phyloP scores from a whole-genome alignment of 1,139 yeast genomes.

The Kurtzmaniella natalensis region DNA sequence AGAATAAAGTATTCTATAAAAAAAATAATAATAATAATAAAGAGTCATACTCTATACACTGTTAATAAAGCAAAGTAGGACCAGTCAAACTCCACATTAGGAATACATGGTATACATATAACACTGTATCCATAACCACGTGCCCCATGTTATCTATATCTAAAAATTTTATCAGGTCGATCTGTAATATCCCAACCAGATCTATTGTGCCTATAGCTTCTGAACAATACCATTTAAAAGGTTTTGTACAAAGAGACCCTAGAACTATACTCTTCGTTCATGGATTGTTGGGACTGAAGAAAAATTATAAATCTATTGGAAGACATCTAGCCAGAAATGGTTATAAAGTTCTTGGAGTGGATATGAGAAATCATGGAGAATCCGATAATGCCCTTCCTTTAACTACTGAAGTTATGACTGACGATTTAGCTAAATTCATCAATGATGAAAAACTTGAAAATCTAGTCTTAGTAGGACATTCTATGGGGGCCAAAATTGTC shows the following conservation, averaged over 20 bases:
- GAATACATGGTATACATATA: no score
- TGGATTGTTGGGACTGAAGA: constrained; percentile 47
- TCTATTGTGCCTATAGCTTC: constrained; percentile 2
- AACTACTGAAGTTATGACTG: constrained; percentile 37
- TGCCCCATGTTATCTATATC: neutral
- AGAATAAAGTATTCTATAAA: no score
- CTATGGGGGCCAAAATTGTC: constrained; percentile 52
- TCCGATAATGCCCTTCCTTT: constrained; percentile 42
- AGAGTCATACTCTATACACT: no score
- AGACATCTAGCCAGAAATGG: constrained; percentile 28
- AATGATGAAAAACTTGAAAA: constrained; percentile 19
- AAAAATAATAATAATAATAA: no score
- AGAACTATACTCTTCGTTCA: constrained; percentile 18
- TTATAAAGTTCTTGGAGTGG: constrained; percentile 37
- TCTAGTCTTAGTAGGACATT: constrained; percentile 44
- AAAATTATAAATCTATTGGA: constrained; percentile 36
- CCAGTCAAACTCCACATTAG: no score
- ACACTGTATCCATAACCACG: no score
- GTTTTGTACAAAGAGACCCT: constrained; percentile 4
- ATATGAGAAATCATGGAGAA: constrained; percentile 52
- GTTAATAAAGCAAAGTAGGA: no score
- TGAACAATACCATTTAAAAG: constrained; percentile 4
- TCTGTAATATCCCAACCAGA: neutral
- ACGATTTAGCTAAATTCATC: constrained; percentile 37
- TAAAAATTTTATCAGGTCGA: neutral